Evolutionary conservation across 768 basidiomycete species (phyloP).

Genomic region (Cyathus striatus): DNA sequence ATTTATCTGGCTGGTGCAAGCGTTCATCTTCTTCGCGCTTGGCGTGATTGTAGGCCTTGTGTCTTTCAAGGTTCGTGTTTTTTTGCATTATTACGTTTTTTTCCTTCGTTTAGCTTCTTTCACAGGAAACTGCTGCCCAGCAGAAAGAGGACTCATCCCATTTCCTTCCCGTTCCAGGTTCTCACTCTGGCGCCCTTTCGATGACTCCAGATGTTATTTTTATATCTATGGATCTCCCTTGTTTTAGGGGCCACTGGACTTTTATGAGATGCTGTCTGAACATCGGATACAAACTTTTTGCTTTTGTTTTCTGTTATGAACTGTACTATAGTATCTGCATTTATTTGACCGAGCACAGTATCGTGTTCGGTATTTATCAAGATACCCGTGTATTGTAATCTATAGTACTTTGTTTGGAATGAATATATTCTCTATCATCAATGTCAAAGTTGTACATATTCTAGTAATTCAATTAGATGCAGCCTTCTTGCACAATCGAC

Average conservation of each 20-base stretch:
- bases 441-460: too few species aligned
- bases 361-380: too few species aligned
- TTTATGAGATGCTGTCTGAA: not conserved
- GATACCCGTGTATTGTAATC: too few species aligned
- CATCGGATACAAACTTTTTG: too few species aligned
- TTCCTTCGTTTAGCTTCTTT: not conserved
- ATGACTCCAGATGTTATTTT: conserved; percentile 18
- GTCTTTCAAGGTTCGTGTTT: conserved; percentile 70
- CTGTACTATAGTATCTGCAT: too few species aligned
- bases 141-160: conserved; percentile 28
- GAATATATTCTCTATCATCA: too few species aligned
- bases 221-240: conserved; percentile 11
- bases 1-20: conserved; percentile 78
- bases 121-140: conserved; percentile 10
- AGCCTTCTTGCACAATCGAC: conserved; percentile 6
- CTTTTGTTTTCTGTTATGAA: too few species aligned
- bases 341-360: too few species aligned
- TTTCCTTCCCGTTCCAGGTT: conserved; percentile 59
- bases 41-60: conserved; percentile 76
- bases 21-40: conserved; percentile 67
- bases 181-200: conserved; percentile 27
- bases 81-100: too few species aligned
- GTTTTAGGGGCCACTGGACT: conserved; percentile 2
- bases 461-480: too few species aligned
- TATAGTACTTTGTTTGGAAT: too few species aligned